phyloP scores from a whole-genome alignment of 257 asterid species.

The Perilla frutescens region DNA sequence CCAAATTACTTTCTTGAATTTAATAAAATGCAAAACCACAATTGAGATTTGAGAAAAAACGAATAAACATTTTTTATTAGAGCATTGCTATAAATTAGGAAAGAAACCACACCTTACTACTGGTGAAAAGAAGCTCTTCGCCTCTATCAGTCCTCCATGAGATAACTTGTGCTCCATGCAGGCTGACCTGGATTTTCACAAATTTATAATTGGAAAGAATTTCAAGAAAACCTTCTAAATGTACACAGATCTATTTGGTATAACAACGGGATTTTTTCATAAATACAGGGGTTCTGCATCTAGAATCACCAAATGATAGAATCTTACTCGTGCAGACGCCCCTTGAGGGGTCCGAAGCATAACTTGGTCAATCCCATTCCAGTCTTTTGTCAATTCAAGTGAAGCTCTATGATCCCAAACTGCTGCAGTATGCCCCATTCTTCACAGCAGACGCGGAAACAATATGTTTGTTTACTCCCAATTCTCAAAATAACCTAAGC shows the following conservation, averaged over 20 bases:
- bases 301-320: slow-evolving; percentile 28
- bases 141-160: slow-evolving; percentile 95
- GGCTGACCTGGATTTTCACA: slow-evolving; percentile 63
- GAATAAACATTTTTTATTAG: background rate
- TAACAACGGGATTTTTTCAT: too few species aligned
- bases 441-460: slow-evolving; percentile 23
- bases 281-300: background rate
- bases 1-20: background rate
- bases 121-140: slow-evolving; percentile 88
- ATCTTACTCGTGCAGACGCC: slow-evolving; percentile 83
- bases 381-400: slow-evolving; percentile 72
- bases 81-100: slow-evolving; percentile 8
- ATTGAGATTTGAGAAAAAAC: background rate
- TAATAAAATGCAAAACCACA: background rate
- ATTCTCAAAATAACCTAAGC: slow-evolving; percentile 14
- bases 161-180: slow-evolving; percentile 89
- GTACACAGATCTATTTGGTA: slow-evolving; percentile 22
- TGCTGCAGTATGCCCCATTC: slow-evolving; percentile 88
- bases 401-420: slow-evolving; percentile 79
- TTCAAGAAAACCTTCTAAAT: slow-evolving; percentile 24
- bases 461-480: slow-evolving; percentile 28
- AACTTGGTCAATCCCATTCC: slow-evolving; percentile 91
- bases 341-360: slow-evolving; percentile 82
- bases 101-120: slow-evolving; percentile 75
- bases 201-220: slow-evolving; percentile 25